Percentiles rank a stretch among this genome's conserved stretches.
phyloP scores from a whole-genome alignment of 352 stramenopile genomes.

The Phytophthora melonis region DNA sequence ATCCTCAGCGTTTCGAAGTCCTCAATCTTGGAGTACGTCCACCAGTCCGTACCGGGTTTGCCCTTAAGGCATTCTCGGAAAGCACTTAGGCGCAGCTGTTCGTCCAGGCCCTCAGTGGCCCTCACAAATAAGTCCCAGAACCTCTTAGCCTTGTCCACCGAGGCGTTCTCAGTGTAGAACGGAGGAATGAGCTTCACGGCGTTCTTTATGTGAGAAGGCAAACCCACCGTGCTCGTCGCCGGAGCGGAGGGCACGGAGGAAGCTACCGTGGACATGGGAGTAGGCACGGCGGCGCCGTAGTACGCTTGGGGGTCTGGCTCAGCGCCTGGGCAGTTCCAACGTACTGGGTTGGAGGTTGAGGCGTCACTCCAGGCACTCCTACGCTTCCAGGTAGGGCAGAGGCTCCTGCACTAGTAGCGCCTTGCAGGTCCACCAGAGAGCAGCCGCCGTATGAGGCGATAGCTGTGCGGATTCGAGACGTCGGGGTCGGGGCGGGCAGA shows the following conservation, averaged over 20 bases:
- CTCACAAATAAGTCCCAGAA: neutral
- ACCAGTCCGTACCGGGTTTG: neutral
- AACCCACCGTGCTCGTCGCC: neutral
- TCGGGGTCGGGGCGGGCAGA: too few relatives aligned
- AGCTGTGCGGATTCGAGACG: too few relatives aligned
- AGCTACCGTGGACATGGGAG: neutral
- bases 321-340: too few relatives aligned
- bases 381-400: too few relatives aligned
- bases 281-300: neutral
- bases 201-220: neutral
- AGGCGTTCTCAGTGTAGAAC: neutral
- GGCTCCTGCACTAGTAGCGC: too few relatives aligned
- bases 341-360: too few relatives aligned
- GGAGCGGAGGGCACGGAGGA: neutral
- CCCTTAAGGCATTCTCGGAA: neutral
- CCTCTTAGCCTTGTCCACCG: neutral
- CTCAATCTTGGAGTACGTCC: neutral
- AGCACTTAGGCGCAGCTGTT: neutral
- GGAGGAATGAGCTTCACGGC: neutral
- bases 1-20: neutral
- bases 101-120: neutral
- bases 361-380: too few relatives aligned
- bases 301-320: neutral
- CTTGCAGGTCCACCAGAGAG: neutral
- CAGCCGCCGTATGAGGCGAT: neutral